Conservation (phyloP, 352 stramenopile species). For the Pythium rhizo-oryzae region DNA sequence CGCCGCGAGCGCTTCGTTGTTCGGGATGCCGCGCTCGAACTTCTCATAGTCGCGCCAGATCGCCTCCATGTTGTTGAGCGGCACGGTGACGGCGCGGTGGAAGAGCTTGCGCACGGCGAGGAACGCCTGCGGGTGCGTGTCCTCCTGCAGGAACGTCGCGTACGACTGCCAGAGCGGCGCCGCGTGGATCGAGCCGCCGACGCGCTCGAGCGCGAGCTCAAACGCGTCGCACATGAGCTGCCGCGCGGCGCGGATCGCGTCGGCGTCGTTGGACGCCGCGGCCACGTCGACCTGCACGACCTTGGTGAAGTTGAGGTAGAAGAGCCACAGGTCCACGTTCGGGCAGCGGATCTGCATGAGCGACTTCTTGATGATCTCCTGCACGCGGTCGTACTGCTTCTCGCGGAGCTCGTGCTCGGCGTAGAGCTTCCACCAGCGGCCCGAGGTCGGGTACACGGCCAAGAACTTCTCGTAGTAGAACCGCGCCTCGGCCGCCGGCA, state of each 20-base stretch:
- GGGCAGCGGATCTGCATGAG: conserved; percentile 84
- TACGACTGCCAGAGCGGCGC: conserved; percentile 87
- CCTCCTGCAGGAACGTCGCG: conserved; percentile 77
- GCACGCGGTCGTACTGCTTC: conserved; percentile 85
- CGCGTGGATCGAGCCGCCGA: conserved; percentile 80
- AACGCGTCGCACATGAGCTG: conserved; percentile 88
- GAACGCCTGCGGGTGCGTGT: conserved; percentile 74
- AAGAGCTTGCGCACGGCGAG: conserved; percentile 83
- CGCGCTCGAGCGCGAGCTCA: conserved; percentile 78
- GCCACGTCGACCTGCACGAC: conserved; percentile 82
- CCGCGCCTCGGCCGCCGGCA: conserved; percentile 64
- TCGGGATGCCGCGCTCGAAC: conserved; percentile 86
- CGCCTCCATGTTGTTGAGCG: conserved; percentile 76
- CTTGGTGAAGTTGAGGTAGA: conserved; percentile 90
- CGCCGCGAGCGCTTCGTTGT: conserved; percentile 83
- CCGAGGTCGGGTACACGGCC: conserved; percentile 67
- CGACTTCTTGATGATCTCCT: conserved; percentile 89
- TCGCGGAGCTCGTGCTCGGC: conserved; percentile 85
- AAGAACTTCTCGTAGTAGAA: conserved; percentile 83
- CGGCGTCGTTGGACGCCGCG: conserved; percentile 54
- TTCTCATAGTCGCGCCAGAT: conserved; percentile 91
- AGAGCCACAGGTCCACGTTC: conserved; percentile 84
- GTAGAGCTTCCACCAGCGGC: conserved; percentile 87
- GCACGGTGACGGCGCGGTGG: conserved; percentile 78
- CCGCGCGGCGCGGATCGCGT: conserved; percentile 58